Conservation (phyloP, 2,329 filamentous ascomycete species). For the Alternaria burnsii region DNA sequence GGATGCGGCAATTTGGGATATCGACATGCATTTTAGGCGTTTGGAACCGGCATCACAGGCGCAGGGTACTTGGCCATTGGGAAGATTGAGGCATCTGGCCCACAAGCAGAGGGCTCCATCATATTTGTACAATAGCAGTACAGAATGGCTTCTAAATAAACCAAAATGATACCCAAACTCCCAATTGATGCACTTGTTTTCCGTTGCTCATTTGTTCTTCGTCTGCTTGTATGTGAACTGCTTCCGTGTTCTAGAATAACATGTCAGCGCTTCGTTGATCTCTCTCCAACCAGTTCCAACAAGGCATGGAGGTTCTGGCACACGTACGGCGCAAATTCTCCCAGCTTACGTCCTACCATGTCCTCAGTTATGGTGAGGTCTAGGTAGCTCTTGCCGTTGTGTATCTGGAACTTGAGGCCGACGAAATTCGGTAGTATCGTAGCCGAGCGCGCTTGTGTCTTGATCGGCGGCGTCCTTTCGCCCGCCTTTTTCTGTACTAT, state of each 20-base stretch:
- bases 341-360: conserved; percentile 95
- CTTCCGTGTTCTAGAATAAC: conserved; percentile 69
- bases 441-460: conserved; percentile 84
- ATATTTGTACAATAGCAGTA: conserved; percentile 48
- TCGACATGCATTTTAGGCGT: conserved; percentile 39
- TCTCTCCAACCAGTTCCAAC: background rate
- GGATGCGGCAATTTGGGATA: conserved; percentile 1
- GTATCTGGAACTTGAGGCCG: conserved; percentile 85
- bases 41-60: conserved; percentile 34
- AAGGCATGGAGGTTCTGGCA: no score
- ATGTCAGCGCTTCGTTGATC: background rate
- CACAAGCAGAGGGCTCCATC: conserved; percentile 23
- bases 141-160: conserved; percentile 36
- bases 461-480: conserved; percentile 74
- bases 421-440: conserved; percentile 94
- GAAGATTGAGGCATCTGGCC: conserved; percentile 21
- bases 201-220: conserved; percentile 68
- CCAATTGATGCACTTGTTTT: conserved; percentile 35
- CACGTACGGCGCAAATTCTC: conserved; percentile 86
- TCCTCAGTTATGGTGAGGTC: conserved; percentile 88
- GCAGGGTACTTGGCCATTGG: conserved; percentile 21
- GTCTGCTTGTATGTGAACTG: conserved; percentile 73
- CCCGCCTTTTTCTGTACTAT: conserved; percentile 69
- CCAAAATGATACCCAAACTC: conserved; percentile 51
- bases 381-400: conserved; percentile 89